Evolutionary conservation across 306 rosid genomes (phyloP).

Genomic region (Citrullus mucosospermus): DNA sequence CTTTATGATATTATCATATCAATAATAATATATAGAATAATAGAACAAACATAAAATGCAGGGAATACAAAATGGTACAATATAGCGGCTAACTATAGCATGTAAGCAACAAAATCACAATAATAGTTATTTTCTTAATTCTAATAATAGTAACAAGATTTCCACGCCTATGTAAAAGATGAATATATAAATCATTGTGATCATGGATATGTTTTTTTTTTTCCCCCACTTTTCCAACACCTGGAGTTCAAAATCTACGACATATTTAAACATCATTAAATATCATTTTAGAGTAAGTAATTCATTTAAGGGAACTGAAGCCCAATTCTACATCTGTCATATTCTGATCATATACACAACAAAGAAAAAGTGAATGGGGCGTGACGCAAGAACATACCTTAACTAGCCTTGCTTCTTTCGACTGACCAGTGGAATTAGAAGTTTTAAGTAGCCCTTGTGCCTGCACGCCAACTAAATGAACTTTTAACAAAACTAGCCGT

Average conservation of each 20-base stretch:
- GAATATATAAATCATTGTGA: background rate
- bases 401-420: conserved; percentile 97
- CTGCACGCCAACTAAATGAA: conserved; percentile 55
- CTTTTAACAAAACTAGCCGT: conserved; percentile 29
- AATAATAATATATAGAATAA: background rate
- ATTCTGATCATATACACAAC: background rate
- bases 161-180: background rate
- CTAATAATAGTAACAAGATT: background rate
- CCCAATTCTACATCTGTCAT: background rate
- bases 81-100: background rate
- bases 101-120: background rate
- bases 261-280: background rate
- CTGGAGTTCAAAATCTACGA: background rate
- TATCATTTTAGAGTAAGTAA: background rate
- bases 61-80: background rate
- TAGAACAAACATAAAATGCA: background rate
- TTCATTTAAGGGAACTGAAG: background rate
- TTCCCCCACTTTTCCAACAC: background rate
- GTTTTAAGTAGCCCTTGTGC: conserved; percentile 94
- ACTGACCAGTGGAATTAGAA: conserved; percentile 80
- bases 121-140: background rate
- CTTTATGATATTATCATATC: background rate
- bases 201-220: background rate
- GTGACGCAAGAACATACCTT: conserved; percentile 51
- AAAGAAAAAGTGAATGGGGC: background rate